These are phyloP conservation scores for Hansenula lynferdii DNA, from an alignment of 1,139 yeast genomes.

Conservation along the genomic window DNA sequence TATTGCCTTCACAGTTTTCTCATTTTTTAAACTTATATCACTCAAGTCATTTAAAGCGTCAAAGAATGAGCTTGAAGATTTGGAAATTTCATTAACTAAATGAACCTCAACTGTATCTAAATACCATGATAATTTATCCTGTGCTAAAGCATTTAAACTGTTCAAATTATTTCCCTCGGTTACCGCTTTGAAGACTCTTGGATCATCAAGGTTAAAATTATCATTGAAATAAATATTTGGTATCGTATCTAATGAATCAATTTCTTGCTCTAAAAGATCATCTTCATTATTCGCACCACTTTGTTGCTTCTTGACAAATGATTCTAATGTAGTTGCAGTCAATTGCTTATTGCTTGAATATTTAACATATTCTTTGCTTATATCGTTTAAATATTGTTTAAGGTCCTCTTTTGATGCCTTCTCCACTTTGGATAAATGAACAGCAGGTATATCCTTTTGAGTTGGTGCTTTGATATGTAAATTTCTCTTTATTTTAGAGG, in stretches of 20 bases:
- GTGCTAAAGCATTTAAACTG: slow-evolving; percentile 39
- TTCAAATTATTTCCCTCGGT: slow-evolving; percentile 47
- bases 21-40: slow-evolving; percentile 54
- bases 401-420: slow-evolving; percentile 48
- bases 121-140: slow-evolving; percentile 76
- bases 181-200: slow-evolving; percentile 74
- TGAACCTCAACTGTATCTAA: slow-evolving; percentile 82
- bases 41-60: slow-evolving; percentile 72
- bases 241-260: slow-evolving; percentile 30
- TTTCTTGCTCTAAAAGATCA: slow-evolving; percentile 11
- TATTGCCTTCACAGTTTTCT: slow-evolving; percentile 44
- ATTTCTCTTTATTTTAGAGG: slow-evolving; percentile 23
- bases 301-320: slow-evolving; percentile 17
- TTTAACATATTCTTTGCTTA: slow-evolving; percentile 49
- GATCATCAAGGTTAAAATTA: slow-evolving; percentile 81
- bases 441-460: slow-evolving; percentile 78
- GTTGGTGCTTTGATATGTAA: slow-evolving; percentile 66
- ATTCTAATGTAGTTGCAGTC: slow-evolving; percentile 39
- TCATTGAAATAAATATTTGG: slow-evolving; percentile 67
- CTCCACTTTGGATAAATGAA: slow-evolving; percentile 56
- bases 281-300: slow-evolving; percentile 19
- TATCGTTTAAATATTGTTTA: slow-evolving; percentile 39
- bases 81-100: slow-evolving; percentile 76
- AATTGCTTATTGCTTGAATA: slow-evolving; percentile 34
- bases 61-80: slow-evolving; percentile 80